Percentiles rank a stretch among this genome's conserved stretches.
These are phyloP conservation scores for Calonectria hawksworthii DNA, from an alignment of 2,329 filamentous ascomycete genomes.

Conservation along the genomic window DNA sequence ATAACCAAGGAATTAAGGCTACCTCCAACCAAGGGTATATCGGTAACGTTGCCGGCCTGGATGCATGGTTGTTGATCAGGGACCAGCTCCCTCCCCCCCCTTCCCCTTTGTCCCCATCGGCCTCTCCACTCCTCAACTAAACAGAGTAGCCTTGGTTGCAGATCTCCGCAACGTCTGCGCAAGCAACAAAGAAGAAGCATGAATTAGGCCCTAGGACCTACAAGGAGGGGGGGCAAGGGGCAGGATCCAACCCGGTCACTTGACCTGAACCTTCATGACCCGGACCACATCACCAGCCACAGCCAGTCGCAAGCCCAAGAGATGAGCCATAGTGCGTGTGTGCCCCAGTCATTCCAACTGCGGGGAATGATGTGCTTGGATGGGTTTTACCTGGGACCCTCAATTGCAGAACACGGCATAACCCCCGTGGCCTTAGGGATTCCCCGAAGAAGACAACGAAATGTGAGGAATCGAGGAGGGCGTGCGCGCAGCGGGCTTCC, in stretches of 20 bases:
- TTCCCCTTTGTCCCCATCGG: background rate
- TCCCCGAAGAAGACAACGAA: background rate
- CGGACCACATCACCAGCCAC: conserved; percentile 23
- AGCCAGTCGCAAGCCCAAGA: background rate
- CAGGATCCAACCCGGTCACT: conserved; percentile 12
- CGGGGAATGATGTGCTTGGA: conserved; percentile 5
- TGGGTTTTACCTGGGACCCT: background rate
- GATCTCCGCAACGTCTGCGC: conserved; percentile 7
- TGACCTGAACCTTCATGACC: conserved; percentile 24
- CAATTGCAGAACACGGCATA: background rate
- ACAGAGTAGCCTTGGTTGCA: conserved; percentile 1
- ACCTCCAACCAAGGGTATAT: conserved; percentile 1
- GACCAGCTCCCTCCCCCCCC: conserved; percentile 8
- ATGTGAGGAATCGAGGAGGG: background rate
- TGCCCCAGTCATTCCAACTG: background rate
- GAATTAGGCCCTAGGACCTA: background rate
- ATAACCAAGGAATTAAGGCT: conserved; percentile 14
- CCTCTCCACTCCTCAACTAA: background rate
- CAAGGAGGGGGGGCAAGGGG: background rate
- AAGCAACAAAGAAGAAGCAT: background rate
- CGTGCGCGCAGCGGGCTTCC: background rate
- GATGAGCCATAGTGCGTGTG: background rate
- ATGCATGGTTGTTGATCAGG: conserved; percentile 8
- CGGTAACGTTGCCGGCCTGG: conserved; percentile 16
- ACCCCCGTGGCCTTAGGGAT: background rate